These are phyloP conservation scores for Aspergillus biplanus DNA, from an alignment of 495 filamentous ascomycete genomes.

Conservation along the genomic window DNA sequence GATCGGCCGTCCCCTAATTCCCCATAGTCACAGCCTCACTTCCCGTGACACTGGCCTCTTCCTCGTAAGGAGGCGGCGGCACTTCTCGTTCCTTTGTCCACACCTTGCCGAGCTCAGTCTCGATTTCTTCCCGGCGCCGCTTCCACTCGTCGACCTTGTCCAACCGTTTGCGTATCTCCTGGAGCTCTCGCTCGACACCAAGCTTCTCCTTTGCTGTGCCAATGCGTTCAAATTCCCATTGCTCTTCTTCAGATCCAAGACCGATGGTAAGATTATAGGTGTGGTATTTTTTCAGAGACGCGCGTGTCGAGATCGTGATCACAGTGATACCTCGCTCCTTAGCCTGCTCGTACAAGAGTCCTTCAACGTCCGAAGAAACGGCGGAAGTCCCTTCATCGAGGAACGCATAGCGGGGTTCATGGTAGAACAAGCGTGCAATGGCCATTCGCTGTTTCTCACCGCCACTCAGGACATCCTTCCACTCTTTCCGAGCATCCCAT, in stretches of 20 bases:
- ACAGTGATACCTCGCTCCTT: slow-evolving; percentile 93
- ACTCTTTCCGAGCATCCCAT: slow-evolving; percentile 95
- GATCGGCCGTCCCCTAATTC: background rate
- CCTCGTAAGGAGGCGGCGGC: slow-evolving; percentile 45
- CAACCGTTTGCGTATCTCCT: slow-evolving; percentile 77
- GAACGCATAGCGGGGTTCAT: slow-evolving; percentile 91
- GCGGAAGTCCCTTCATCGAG: slow-evolving; percentile 96
- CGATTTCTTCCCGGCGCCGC: slow-evolving; percentile 74
- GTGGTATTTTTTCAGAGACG: slow-evolving; percentile 92
- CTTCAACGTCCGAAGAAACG: slow-evolving; percentile 92
- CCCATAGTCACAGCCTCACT: slow-evolving; percentile 8
- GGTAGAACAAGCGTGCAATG: slow-evolving; percentile 88
- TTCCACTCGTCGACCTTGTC: slow-evolving; percentile 85
- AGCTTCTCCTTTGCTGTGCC: slow-evolving; percentile 91
- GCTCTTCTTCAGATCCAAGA: slow-evolving; percentile 61
- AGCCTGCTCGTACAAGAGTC: slow-evolving; percentile 85
- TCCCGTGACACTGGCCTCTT: slow-evolving; percentile 14
- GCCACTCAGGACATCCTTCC: slow-evolving; percentile 95
- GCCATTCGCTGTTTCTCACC: slow-evolving; percentile 98
- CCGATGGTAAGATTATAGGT: slow-evolving; percentile 85
- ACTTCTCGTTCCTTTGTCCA: slow-evolving; percentile 53
- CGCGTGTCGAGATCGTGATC: slow-evolving; percentile 92
- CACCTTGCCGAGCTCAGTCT: slow-evolving; percentile 65
- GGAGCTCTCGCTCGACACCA: slow-evolving; percentile 84
- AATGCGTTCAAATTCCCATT: slow-evolving; percentile 90